A percentile compares a stretch with the other conserved stretches of the same genome.
These are phyloP conservation scores for Martensiomyces pterosporus DNA, from an alignment of 192 early-diverging fungal genomes.

Conservation along the genomic window DNA sequence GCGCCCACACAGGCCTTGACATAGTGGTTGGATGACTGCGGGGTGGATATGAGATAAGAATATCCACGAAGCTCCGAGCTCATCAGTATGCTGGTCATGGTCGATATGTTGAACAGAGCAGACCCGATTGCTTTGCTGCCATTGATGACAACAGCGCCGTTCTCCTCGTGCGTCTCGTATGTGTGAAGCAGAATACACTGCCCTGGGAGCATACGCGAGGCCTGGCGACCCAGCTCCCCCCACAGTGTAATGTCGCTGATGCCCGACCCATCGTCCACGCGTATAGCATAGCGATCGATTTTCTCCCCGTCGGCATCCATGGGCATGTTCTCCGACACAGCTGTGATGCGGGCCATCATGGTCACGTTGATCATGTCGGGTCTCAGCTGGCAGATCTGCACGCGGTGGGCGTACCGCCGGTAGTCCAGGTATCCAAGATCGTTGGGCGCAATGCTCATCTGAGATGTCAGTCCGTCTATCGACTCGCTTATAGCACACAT, in stretches of 20 bases:
- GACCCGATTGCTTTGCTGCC: constrained; percentile 22
- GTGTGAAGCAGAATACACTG: constrained; percentile 33
- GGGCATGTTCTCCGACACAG: too few species aligned
- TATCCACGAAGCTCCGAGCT: constrained; percentile 30
- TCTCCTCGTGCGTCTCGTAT: constrained; percentile 20
- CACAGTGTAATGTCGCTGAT: constrained; percentile 42
- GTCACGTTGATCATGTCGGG: too few species aligned
- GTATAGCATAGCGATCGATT: constrained; percentile 31
- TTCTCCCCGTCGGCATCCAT: constrained; percentile 1
- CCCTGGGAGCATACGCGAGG: constrained; percentile 26
- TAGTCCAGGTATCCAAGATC: too few species aligned
- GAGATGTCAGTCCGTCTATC: too few species aligned
- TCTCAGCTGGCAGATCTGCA: too few species aligned
- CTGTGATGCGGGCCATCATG: too few species aligned
- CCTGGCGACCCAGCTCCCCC: constrained; percentile 27
- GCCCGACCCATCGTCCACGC: constrained; percentile 28
- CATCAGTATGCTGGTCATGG: constrained; percentile 16
- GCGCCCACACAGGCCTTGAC: constrained; percentile 16
- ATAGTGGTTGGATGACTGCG: constrained; percentile 12
- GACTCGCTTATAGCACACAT: too few species aligned
- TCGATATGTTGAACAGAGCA: constrained; percentile 21
- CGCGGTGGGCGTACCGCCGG: too few species aligned
- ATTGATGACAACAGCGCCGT: constrained; percentile 30
- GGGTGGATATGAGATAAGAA: constrained; percentile 6
- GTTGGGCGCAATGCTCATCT: too few species aligned